Evolutionary conservation across 306 rosid genomes (phyloP).

Genomic region (Carpinus fangiana): DNA sequence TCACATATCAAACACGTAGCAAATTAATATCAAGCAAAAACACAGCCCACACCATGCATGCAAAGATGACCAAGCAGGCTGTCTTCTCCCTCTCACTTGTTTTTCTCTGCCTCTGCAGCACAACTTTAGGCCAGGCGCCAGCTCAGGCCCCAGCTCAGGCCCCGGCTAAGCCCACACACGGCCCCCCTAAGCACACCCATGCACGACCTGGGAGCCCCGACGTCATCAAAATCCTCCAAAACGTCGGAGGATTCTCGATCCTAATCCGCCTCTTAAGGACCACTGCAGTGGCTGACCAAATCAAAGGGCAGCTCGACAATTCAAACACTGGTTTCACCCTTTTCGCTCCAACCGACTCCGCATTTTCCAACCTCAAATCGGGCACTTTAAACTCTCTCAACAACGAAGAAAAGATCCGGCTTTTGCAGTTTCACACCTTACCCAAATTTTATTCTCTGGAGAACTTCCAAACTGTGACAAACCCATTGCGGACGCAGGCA

Average conservation of each 20-base stretch:
- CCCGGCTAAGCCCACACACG: conserved; percentile 30
- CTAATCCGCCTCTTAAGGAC: conserved; percentile 53
- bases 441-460: conserved; percentile 43
- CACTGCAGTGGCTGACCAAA: conserved; percentile 53
- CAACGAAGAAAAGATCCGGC: conserved; percentile 55
- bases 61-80: conserved; percentile 32
- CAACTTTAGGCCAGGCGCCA: conserved; percentile 27
- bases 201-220: conserved; percentile 46
- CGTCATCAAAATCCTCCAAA: conserved; percentile 47
- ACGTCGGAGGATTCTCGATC: conserved; percentile 53
- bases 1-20: conserved; percentile 13
- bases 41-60: not conserved
- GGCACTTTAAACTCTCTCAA: conserved; percentile 61
- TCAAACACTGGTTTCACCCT: conserved; percentile 55
- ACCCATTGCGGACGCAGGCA: conserved; percentile 72
- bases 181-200: not conserved
- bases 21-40: not conserved
- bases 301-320: conserved; percentile 50
- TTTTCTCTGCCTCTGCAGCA: conserved; percentile 24
- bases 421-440: conserved; percentile 57
- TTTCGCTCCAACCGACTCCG: conserved; percentile 56
- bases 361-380: conserved; percentile 61
- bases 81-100: conserved; percentile 34
- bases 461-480: conserved; percentile 65
- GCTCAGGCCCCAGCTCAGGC: conserved; percentile 28